Evolutionary conservation across 2,329 filamentous ascomycete genomes (phyloP).

Genomic region (Ascochyta clinopodiicola): DNA sequence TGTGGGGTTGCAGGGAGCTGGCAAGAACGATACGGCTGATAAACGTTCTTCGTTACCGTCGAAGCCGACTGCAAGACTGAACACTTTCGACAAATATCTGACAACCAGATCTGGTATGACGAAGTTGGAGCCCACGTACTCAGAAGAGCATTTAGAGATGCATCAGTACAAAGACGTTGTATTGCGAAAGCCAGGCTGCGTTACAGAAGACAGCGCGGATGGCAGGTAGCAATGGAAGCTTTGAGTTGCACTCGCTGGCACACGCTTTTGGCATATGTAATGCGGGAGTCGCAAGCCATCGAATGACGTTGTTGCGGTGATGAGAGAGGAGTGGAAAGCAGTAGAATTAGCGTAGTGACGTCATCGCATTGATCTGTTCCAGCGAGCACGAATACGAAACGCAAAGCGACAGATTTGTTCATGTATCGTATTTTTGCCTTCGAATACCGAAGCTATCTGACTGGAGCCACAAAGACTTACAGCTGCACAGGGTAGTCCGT

Average conservation of each 20-base stretch:
- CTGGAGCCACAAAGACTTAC: slow-evolving; percentile 10
- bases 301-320: neutral
- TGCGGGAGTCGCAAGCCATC: neutral
- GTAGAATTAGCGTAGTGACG: neutral
- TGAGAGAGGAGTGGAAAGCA: neutral
- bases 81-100: neutral
- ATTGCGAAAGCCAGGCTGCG: neutral
- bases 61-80: neutral
- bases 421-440: neutral
- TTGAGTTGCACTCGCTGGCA: neutral
- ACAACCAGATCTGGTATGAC: neutral
- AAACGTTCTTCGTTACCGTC: neutral
- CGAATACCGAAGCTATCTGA: neutral
- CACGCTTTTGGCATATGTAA: neutral
- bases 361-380: neutral
- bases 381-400: too few relatives aligned
- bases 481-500: slow-evolving; percentile 41
- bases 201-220: neutral
- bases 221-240: neutral
- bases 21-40: neutral
- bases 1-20: neutral
- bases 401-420: neutral
- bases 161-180: neutral
- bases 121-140: neutral
- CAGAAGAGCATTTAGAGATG: neutral